Conservation (phyloP, 306 rosid species). For the Lathyrus oleraceus region DNA sequence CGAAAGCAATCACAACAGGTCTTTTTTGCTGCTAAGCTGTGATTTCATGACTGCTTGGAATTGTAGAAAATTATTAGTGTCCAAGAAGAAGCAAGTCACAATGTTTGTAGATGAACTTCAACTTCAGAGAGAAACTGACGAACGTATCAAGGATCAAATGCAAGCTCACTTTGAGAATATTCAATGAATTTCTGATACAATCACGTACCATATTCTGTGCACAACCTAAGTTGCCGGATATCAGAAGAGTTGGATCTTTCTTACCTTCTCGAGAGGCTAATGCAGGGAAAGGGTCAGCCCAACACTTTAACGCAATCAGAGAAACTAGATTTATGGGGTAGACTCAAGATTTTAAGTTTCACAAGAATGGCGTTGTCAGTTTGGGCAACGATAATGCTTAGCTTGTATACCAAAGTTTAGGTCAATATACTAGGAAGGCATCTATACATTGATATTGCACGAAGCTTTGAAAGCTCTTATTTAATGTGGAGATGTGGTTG, state of each 20-base stretch:
- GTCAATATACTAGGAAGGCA: constrained; percentile 95
- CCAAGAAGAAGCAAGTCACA: too few species aligned
- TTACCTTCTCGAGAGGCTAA: constrained; percentile 70
- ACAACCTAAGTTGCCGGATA: constrained; percentile 60
- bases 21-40: too few species aligned
- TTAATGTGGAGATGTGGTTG: constrained; percentile 54
- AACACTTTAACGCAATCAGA: constrained; percentile 60
- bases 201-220: constrained; percentile 80
- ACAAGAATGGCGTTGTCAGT: constrained; percentile 79
- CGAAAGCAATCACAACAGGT: too few species aligned
- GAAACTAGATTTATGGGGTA: constrained; percentile 84
- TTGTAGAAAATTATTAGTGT: too few species aligned
- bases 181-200: constrained; percentile 83
- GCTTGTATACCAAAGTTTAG: constrained; percentile 89
- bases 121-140: too few species aligned
- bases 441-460: constrained; percentile 85
- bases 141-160: constrained; percentile 30
- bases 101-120: too few species aligned
- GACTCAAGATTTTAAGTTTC: constrained; percentile 83
- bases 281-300: constrained; percentile 83
- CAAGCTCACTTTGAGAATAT: constrained; percentile 88
- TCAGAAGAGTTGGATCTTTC: constrained; percentile 83
- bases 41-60: too few species aligned
- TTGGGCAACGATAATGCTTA: constrained; percentile 82
- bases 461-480: constrained; percentile 64